phyloP scores from a whole-genome alignment of 2,329 filamentous ascomycete genomes.

The Byssochlamys sp. region DNA sequence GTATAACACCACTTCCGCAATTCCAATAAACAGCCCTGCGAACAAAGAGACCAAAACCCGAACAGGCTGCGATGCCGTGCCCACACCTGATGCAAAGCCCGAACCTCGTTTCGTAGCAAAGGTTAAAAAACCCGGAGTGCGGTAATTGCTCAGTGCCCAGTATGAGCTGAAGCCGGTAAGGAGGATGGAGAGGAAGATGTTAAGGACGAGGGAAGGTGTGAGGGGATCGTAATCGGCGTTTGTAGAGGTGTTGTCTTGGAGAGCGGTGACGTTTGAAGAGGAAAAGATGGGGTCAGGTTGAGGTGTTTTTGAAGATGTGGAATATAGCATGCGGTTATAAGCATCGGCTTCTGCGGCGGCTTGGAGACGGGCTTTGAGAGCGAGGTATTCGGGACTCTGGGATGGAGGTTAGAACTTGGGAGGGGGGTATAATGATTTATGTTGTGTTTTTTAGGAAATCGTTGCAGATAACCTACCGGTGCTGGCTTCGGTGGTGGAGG shows the following conservation, averaged over 20 bases:
- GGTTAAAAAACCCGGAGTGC: conserved; percentile 20
- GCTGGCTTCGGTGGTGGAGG: conserved; percentile 71
- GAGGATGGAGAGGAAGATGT: conserved; percentile 77
- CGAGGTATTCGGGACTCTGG: conserved; percentile 72
- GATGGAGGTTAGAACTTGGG: neutral
- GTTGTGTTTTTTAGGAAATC: no score
- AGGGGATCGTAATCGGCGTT: conserved; percentile 29
- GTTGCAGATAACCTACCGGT: conserved; percentile 49
- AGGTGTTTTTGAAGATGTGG: conserved; percentile 34
- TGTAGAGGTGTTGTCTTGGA: conserved; percentile 22
- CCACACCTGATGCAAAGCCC: conserved; percentile 8
- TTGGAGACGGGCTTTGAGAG: conserved; percentile 75
- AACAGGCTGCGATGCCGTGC: conserved; percentile 21
- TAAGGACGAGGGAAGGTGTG: conserved; percentile 60
- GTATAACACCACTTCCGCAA: conserved; percentile 40
- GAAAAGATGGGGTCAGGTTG: conserved; percentile 37
- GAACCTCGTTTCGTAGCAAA: conserved; percentile 8
- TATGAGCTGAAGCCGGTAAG: conserved; percentile 48
- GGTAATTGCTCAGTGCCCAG: conserved; percentile 32
- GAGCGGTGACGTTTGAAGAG: conserved; percentile 45
- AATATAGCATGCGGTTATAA: conserved; percentile 72
- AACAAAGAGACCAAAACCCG: conserved; percentile 33
- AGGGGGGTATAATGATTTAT: no score
- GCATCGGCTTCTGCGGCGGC: conserved; percentile 69
- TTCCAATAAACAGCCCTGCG: conserved; percentile 33